Conservation (phyloP, 176 grass and related monocot species). For the Oryza longistaminata region DNA sequence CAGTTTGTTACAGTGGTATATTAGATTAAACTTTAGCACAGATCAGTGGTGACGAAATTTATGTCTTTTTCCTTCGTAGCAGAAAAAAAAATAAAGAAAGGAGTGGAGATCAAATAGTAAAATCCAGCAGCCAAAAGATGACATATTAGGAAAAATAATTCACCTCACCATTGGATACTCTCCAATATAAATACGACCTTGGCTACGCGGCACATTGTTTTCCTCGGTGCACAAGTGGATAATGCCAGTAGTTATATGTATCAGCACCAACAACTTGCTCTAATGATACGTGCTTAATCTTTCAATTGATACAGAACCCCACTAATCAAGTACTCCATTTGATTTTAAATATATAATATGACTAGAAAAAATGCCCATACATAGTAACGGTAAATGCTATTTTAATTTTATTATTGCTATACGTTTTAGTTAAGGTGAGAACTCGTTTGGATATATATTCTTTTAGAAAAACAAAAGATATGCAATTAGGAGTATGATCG, state of each 20-base stretch:
- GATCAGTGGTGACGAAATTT: background rate
- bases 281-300: background rate
- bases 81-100: background rate
- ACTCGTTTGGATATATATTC: no score
- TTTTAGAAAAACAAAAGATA: no score
- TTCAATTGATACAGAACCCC: background rate
- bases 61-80: background rate
- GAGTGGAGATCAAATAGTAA: background rate
- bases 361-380: no score
- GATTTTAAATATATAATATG: no score
- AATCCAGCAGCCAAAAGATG: background rate
- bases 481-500: no score
- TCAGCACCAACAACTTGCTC: background rate
- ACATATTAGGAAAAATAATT: background rate
- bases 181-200: no score
- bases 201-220: background rate
- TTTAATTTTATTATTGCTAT: no score
- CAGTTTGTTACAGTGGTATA: no score
- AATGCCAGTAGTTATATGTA: background rate
- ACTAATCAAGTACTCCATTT: background rate
- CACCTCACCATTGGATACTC: background rate
- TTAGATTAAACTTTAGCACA: no score
- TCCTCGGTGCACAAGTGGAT: slow-evolving; percentile 3
- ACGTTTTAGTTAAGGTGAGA: no score
- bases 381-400: no score